Base-by-base conservation (phyloP, 106 monocot species). In the Phalaenopsis aphrodite region DNA sequence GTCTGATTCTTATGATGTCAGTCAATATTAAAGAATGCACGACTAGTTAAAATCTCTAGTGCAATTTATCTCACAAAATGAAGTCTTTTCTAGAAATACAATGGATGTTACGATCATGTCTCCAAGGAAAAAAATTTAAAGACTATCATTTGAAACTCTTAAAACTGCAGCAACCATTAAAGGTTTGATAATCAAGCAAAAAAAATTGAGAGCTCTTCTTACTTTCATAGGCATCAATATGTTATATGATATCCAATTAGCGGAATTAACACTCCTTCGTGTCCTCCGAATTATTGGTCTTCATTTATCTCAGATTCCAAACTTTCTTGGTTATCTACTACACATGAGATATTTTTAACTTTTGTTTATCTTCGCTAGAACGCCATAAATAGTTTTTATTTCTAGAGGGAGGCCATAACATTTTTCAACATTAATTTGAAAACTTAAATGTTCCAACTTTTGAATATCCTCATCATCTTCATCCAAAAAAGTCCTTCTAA, bases 381-480 rank as follows among this genome's bases (percentile, higher is more conserved):
- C 82, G 1, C 86, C 82, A 1, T 72, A 84, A 78, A 87, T 87
- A 41, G 72, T 55, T 23, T 84, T 89, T 42, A 86, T 84, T 10
- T 84, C 89, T 39, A 89, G 86, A 46, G 89, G 89, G 38, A 86
- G 82, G 18, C 86, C 82, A 38, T 72, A 72, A 41, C 89, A 89
- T 86, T 82, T 86, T 41, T 67, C 37, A 7, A 80, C 84, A 30
- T 30, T 30, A 14, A 89, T 85, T 23, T 18, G 65, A 80, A 10
- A 84, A 80, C 2, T 84, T 58, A 42, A 81, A 52, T n/a, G 42
- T 64, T 24, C 52, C 52, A 52, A 52, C 12, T 52, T 52, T 0
- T 3, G 3, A 42, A 80, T 61, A 21, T 80, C 78, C 10, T 41
- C 55, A 6, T 84, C 61, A 12, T 37, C 19, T 39, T 75, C 83